Base-by-base conservation (phyloP, 441 rosid species). In the Dalechampia spathulata region DNA sequence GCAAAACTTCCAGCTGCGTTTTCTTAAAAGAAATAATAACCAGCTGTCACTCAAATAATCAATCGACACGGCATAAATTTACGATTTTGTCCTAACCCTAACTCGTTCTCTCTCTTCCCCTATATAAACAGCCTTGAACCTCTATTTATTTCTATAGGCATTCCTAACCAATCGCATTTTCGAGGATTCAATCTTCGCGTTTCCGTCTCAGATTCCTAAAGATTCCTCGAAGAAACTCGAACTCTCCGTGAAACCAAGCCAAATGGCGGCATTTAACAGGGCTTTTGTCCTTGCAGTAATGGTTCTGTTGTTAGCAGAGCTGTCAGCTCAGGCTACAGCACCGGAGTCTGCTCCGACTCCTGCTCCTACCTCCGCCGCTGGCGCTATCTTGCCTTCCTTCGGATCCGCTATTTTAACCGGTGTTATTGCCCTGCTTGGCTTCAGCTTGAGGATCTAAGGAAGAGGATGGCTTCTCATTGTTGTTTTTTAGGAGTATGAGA, bases 311-410 rank as follows among this genome's bases (percentile, higher is more conserved):
- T 55, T 56, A 1, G 42, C 52, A 0, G 38, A 23, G 2, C 56
- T 68, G 1, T 50, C 72, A 1, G 76, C 69, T 21, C 70, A 74
- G 0, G 77, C 72, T 0, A 64, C 61, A 0, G 49, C 50, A 9
- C 67, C 64, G 1, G 66, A 49, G 0, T 21, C 52, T 5, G 65
- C 82, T 16, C 85, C 86, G 0, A 77, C 87, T 9, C 83, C 87
- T 0, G 64, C 71, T 15, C 79, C 82, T 13, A 26, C 55, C 21
- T 58, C 83, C 2, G 77, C 67, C 8, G 61, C 79, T 4, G 58
- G 52, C 61, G 16, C 59, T 32, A 60, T 75, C 67, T 43, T 66
- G 6, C 72, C 78, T 13, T n/a, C n/a, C n/a, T n/a, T n/a, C n/a
- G n/a, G n/a, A n/a, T n/a, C n/a, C n/a, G 66, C 80, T 7, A 43